These are phyloP conservation scores for Mortierella sp. DNA, from an alignment of 371 early-diverging fungal species.

Conservation along the genomic window DNA sequence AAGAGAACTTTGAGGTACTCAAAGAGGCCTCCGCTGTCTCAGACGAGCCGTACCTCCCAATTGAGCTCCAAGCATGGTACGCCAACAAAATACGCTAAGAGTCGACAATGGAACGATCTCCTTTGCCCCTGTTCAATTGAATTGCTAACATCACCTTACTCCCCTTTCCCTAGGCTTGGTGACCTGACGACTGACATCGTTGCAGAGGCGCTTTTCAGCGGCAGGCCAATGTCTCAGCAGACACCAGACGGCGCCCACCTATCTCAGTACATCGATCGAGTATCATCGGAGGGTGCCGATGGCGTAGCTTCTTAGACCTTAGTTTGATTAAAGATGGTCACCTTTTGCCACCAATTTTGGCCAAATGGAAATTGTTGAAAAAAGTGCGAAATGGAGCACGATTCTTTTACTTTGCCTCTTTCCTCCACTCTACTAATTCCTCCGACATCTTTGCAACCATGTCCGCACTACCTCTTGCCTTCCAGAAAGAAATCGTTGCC, in stretches of 20 bases:
- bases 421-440: neutral
- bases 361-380: neutral
- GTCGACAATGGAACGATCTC: no score
- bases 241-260: conserved; percentile 51
- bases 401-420: neutral
- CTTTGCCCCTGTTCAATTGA: neutral
- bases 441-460: neutral
- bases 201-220: conserved; percentile 52
- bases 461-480: conserved; percentile 64
- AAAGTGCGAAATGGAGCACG: neutral
- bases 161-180: conserved; percentile 33
- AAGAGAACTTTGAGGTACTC: conserved; percentile 64
- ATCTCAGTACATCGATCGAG: conserved; percentile 46
- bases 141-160: neutral
- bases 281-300: conserved; percentile 33
- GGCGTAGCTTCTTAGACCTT: neutral
- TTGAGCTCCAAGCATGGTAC: conserved; percentile 52
- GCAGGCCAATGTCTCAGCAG: conserved; percentile 53
- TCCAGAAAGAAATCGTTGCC: conserved; percentile 80
- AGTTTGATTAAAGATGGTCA: neutral
- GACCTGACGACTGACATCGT: conserved; percentile 59
- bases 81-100: neutral
- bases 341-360: conserved; percentile 39
- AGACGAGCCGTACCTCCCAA: conserved; percentile 46
- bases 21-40: conserved; percentile 49